Conservation (phyloP, 352 stramenopile genomes). For the Pythium brachiatum region DNA sequence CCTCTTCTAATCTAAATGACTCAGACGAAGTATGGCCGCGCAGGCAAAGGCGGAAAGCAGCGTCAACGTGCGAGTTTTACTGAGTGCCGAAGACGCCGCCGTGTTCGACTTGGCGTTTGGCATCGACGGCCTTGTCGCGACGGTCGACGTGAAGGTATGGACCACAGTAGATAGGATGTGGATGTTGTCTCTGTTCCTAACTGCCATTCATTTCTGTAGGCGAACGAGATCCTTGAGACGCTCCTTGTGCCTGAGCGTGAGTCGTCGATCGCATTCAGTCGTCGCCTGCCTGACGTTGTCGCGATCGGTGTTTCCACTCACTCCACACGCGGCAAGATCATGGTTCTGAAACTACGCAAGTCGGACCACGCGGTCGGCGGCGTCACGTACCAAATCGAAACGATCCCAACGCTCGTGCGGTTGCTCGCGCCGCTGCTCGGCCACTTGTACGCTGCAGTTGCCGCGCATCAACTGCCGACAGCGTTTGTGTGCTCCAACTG, state of each 20-base stretch:
- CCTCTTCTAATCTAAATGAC: too few species aligned
- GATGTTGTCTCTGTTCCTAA: too few species aligned
- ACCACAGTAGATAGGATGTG: too few species aligned
- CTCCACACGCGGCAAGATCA: slow-evolving; percentile 48
- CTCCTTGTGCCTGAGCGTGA: slow-evolving; percentile 36
- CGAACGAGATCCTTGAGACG: slow-evolving; percentile 49
- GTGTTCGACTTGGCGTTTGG: slow-evolving; percentile 58
- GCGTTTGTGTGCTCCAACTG: slow-evolving; percentile 62
- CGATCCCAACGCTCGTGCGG: slow-evolving; percentile 29
- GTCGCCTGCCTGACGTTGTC: slow-evolving; percentile 47
- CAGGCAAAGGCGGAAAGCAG: slow-evolving; percentile 10
- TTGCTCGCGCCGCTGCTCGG: slow-evolving; percentile 41
- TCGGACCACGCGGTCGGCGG: slow-evolving; percentile 15
- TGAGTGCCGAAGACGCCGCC: slow-evolving; percentile 60
- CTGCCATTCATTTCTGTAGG: slow-evolving; percentile 23
- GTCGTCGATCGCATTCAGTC: slow-evolving; percentile 32
- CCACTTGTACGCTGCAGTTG: slow-evolving; percentile 26
- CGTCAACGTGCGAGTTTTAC: slow-evolving; percentile 44
- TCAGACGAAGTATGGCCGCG: too few species aligned
- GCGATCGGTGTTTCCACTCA: slow-evolving; percentile 55
- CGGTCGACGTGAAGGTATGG: slow-evolving; percentile 58
- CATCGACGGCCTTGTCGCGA: slow-evolving; percentile 61
- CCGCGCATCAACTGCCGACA: slow-evolving; percentile 36
- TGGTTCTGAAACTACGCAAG: slow-evolving; percentile 50
- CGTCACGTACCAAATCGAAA: slow-evolving; percentile 65